Evolutionary conservation across 169 alveolate genomes (phyloP).

Genomic region (Plasmodium knowlesi): DNA sequence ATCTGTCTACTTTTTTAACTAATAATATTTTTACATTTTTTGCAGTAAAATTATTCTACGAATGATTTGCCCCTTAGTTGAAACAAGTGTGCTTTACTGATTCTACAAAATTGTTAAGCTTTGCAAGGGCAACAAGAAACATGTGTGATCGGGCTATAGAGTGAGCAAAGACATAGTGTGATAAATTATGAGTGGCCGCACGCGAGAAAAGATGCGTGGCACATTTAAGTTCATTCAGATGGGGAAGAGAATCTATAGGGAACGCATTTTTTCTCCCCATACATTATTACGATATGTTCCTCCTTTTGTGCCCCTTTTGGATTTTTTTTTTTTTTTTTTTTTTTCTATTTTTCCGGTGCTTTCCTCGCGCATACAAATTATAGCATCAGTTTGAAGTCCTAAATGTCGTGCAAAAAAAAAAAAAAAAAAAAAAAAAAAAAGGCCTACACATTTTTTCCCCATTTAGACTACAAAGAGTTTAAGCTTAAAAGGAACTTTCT

Average conservation of each 20-base stretch:
- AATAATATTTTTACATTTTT: background rate
- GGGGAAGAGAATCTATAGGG: background rate
- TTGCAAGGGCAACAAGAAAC: background rate
- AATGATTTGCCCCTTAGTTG: background rate
- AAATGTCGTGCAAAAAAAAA: background rate
- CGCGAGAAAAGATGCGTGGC: background rate
- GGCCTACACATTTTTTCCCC: background rate
- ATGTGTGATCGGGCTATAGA: background rate
- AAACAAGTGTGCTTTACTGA: background rate
- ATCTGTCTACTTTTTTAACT: background rate
- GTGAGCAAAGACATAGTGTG: background rate
- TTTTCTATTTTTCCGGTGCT: background rate
- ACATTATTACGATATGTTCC: background rate
- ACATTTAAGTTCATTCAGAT: background rate
- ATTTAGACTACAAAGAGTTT: background rate
- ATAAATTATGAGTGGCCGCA: background rate
- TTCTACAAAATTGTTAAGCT: background rate
- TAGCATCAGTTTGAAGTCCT: background rate
- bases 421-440: background rate
- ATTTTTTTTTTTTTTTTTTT: background rate
- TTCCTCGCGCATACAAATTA: background rate
- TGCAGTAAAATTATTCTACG: background rate
- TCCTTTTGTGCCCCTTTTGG: background rate
- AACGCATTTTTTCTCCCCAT: background rate
- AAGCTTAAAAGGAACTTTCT: background rate